Evolutionary conservation across 495 filamentous ascomycete genomes (phyloP).

Genomic region (Chlorociboria aeruginascens): DNA sequence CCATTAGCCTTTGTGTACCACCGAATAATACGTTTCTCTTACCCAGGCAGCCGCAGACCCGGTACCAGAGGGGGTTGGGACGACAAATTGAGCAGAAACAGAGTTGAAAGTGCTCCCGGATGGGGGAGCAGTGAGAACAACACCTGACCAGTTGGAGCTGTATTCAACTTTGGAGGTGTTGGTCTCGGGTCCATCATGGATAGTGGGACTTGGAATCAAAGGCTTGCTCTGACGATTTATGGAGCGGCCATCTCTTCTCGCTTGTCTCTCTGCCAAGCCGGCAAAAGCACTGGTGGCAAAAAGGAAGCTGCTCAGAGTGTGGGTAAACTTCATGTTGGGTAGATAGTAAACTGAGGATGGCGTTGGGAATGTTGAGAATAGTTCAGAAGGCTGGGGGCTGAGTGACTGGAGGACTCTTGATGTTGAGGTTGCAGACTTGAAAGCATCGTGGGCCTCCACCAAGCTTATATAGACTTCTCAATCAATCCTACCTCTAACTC

Average conservation of each 20-base stretch:
- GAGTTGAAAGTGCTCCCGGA: constrained; percentile 33
- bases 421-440: no score
- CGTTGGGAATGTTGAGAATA: no score
- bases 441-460: no score
- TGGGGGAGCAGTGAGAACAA: constrained; percentile 23
- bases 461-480: no score
- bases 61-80: constrained; percentile 33
- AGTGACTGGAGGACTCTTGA: no score
- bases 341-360: not conserved
- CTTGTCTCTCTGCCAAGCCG: not conserved
- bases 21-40: no score
- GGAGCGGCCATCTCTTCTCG: not conserved
- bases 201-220: not conserved
- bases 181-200: not conserved
- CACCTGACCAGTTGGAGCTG: constrained; percentile 49
- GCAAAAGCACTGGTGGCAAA: not conserved
- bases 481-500: no score
- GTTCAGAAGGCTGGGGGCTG: no score
- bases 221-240: not conserved
- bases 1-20: no score
- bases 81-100: constrained; percentile 41
- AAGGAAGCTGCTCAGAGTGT: not conserved
- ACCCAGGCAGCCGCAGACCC: constrained; percentile 48
- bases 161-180: constrained; percentile 21
- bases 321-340: constrained; percentile 4